Evolutionary conservation across 1,139 yeast species (phyloP).

Genomic region (Arxiozyma heterogenica): DNA sequence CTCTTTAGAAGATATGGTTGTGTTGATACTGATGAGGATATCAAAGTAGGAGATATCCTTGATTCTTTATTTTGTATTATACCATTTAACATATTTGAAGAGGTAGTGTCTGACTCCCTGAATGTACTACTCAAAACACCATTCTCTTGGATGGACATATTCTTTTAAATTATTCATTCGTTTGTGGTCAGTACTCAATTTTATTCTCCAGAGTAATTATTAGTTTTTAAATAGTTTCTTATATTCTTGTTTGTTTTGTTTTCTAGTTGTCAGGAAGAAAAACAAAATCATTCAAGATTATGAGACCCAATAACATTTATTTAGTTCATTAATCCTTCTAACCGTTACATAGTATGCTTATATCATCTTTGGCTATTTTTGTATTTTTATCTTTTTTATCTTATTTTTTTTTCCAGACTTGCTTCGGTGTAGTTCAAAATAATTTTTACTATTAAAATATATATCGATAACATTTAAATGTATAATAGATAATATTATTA

Average conservation of each 20-base stretch:
- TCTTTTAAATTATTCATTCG: background rate
- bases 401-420: background rate
- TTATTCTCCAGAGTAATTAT: background rate
- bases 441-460: background rate
- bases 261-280: no score
- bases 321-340: no score
- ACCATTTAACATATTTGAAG: background rate
- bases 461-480: no score
- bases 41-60: background rate
- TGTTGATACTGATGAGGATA: background rate
- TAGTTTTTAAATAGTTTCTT: background rate
- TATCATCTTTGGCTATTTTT: no score
- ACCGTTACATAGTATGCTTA: no score
- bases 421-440: background rate
- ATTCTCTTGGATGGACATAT: background rate
- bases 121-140: background rate
- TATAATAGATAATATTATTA: no score
- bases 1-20: background rate
- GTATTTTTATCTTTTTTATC: background rate
- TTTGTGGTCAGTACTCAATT: background rate
- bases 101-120: background rate
- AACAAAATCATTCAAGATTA: background rate
- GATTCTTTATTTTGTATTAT: background rate
- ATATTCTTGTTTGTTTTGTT: background rate
- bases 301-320: no score